Base-by-base conservation (phyloP, 139 green algal genomes). In the Picocystis salinarum region DNA sequence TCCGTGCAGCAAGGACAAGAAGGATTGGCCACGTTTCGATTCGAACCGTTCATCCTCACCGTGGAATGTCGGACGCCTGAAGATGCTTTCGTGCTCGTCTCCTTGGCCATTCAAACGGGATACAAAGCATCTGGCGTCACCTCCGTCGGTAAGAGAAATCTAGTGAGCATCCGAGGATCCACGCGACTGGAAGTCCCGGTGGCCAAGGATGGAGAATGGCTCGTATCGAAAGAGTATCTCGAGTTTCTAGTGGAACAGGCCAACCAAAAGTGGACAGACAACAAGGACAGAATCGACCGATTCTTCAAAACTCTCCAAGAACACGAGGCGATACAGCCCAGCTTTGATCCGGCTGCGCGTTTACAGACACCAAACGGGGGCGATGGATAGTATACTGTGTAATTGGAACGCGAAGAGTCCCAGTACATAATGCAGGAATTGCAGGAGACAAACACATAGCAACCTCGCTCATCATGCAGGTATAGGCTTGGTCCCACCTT, bases 31-130 rank as follows among this genome's bases (percentile, higher is more conserved):
- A 50, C 73, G 40, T 55, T 86, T 6, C 46, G 76, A 0, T 84
- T 82, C 40, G 76, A 87, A 57, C 74, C 76, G 5, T 84, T 87
- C 64, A 80, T 84, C 28, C 50, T 87, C 48, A 44, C 61, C 11
- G 59, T 70, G 33, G 74, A 87, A 56, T 70, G 58, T 30, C 30
- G 40, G 23, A 39, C 48, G 10, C 33, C 64, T 22, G 33, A 52
- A 2, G 46, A 27, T 5, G 67, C 61, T 10, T 42, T 40, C n/a
- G 6, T 24, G 53, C 50, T 82, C 23, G 53, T 82, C 31, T 25
- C 28, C 6, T 48, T 39, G 30, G 76, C 68, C n/a, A 28, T 64
- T 4, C 27, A 57, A 13, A 60, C 66, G 5, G 76, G 76, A 1
- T 82, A 73, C 52, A 50, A 74, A 0, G 74, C 83, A 54, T 76